These are phyloP conservation scores for Annulohypoxylon moriforme DNA, from an alignment of 495 filamentous ascomycete species.

Conservation along the genomic window DNA sequence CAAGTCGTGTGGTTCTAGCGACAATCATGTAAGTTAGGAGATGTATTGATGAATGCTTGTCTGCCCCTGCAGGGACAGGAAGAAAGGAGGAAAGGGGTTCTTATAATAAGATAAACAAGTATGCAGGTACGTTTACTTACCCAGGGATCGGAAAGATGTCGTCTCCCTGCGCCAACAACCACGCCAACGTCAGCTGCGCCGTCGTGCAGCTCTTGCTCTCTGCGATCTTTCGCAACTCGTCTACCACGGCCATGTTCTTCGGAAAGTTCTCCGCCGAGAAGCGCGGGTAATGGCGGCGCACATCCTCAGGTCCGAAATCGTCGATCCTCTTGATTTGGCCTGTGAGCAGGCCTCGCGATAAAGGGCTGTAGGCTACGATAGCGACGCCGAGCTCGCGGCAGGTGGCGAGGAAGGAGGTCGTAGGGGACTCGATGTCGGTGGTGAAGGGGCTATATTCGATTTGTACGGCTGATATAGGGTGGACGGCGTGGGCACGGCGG, in stretches of 20 bases:
- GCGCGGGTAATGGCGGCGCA: slow-evolving; percentile 58
- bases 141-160: slow-evolving; percentile 71
- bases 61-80: not conserved
- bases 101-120: too few species aligned
- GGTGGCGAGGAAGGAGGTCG: slow-evolving; percentile 62
- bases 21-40: not conserved
- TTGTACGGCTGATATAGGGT: slow-evolving; percentile 69
- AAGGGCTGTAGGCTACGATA: slow-evolving; percentile 70
- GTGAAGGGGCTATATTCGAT: slow-evolving; percentile 72
- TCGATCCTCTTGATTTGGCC: slow-evolving; percentile 57
- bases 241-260: slow-evolving; percentile 62
- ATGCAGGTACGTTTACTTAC: slow-evolving; percentile 13
- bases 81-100: not conserved
- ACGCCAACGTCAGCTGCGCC: slow-evolving; percentile 66
- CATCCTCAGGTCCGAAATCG: slow-evolving; percentile 60
- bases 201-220: slow-evolving; percentile 59
- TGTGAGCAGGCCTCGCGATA: slow-evolving; percentile 69
- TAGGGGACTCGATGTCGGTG: slow-evolving; percentile 65
- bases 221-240: slow-evolving; percentile 57
- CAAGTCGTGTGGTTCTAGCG: slow-evolving; percentile 44
- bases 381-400: slow-evolving; percentile 71
- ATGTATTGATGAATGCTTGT: not conserved
- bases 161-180: slow-evolving; percentile 69
- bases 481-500: slow-evolving; percentile 68
- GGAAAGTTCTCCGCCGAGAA: slow-evolving; percentile 63